A percentile compares a stretch with the other conserved stretches of the same genome.
Evolutionary conservation across 805 yeast genomes (phyloP).

Genomic region (Hanseniaspora valbyensis): DNA sequence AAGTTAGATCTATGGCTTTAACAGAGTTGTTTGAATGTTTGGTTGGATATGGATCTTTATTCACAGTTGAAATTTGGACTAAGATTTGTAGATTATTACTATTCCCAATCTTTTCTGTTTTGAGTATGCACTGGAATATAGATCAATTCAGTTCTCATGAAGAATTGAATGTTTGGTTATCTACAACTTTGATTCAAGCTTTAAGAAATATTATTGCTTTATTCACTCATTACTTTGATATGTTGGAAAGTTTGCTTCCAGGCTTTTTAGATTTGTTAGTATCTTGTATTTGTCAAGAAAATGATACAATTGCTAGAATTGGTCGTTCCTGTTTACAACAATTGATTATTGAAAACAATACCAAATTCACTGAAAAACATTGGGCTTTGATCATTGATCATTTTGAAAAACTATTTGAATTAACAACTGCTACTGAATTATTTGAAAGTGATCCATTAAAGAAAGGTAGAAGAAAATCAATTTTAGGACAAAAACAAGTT

Average conservation of each 20-base stretch:
- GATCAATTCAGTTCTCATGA: constrained; percentile 61
- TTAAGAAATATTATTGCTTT: constrained; percentile 75
- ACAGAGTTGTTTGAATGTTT: constrained; percentile 71
- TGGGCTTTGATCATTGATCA: constrained; percentile 65
- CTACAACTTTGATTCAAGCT: constrained; percentile 93
- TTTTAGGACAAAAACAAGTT: constrained; percentile 6
- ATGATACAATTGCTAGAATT: constrained; percentile 90
- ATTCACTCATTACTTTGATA: constrained; percentile 70
- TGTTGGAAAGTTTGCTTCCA: constrained; percentile 60
- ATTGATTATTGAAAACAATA: constrained; percentile 62
- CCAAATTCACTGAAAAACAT: constrained; percentile 50
- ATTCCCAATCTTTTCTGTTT: constrained; percentile 80
- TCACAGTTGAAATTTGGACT: constrained; percentile 72
- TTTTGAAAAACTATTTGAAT: constrained; percentile 57
- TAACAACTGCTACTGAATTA: constrained; percentile 78
- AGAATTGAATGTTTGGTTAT: constrained; percentile 87
- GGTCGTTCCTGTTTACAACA: constrained; percentile 83
- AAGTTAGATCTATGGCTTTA: constrained; percentile 82
- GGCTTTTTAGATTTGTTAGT: constrained; percentile 68
- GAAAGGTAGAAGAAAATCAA: constrained; percentile 24
- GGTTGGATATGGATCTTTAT: constrained; percentile 66
- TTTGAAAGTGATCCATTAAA: constrained; percentile 43
- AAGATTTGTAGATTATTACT: constrained; percentile 61
- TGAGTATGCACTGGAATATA: constrained; percentile 46
- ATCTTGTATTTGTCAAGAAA: constrained; percentile 90